Evolutionary conservation across 106 monocot species (phyloP), one percentile per base, ranked within the genome.

Genomic region (Vanilla planifolia): DNA sequence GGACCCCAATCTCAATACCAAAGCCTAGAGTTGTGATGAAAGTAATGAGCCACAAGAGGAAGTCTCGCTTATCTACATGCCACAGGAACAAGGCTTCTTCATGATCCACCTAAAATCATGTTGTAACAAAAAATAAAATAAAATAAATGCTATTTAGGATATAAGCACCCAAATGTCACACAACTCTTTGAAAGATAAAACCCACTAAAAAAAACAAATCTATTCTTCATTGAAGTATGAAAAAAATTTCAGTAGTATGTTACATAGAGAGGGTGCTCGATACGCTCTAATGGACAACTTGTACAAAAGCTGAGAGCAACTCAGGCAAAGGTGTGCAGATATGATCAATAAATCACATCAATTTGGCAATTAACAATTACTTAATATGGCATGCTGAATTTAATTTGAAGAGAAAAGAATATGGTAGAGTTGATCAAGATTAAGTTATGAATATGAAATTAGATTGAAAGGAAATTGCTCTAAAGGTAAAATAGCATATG

Each of bases 1-100:
- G 85, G 46, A 99, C 98, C 66, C 98, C 98, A 58, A 99, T 75
- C 68, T 99, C 98, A 58, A 99, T 99, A 33, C 98, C 98, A 67
- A 92, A 77, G 21, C 85, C 51, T 56, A 99, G 72, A 26, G 98
- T 99, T 45, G 80, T 83, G 36, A 88, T 64, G 66, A 74, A 70
- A 65, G 91, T 99, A 47, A 92, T 82, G 1, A 85, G 77, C 98
- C 98, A 99, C 1, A 99, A 75, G 71, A 92, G 76, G 32, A 92
- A 99, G 78, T 99, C 98, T 64, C 77, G 92, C 79, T 92, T 99
- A 74, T 99, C 85, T 37, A 99, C 79, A 77, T 45, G 70, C 98
- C 98, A 99, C 70, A 99, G 71, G 70, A 99, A 99, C 28, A 92
- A 50, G 23, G 92, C 88, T 76, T 92, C 98, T 29, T 92, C 84